These are phyloP conservation scores for Oehlia diaphana DNA, from an alignment of 192 early-diverging fungal genomes.

Conservation along the genomic window DNA sequence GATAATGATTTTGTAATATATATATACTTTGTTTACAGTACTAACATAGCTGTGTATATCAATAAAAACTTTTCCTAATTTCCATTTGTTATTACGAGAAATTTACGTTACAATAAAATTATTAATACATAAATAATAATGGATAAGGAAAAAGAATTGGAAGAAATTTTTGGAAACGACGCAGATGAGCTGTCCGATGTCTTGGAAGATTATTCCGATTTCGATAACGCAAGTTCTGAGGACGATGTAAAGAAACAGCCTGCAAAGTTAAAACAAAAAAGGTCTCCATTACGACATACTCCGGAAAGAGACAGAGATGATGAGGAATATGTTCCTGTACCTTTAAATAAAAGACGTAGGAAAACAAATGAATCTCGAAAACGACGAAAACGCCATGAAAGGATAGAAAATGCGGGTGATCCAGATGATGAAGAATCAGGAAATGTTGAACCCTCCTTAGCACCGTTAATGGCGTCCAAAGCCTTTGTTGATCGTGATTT, in stretches of 20 bases:
- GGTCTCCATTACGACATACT: neutral
- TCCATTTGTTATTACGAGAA: too few species aligned
- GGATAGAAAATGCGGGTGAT: neutral
- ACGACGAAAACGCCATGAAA: neutral
- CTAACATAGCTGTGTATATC: too few species aligned
- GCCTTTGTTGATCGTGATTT: conserved; percentile 2
- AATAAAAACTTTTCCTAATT: too few species aligned
- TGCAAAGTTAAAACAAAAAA: neutral
- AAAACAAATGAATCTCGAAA: neutral
- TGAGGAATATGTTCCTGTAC: neutral
- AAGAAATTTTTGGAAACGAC: conserved; percentile 17
- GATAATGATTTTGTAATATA: too few species aligned
- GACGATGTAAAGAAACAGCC: neutral
- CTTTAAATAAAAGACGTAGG: neutral
- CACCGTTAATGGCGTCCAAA: conserved; percentile 4
- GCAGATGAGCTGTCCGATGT: conserved; percentile 10
- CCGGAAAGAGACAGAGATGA: neutral
- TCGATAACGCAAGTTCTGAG: neutral
- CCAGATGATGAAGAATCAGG: neutral
- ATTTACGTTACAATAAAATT: too few species aligned
- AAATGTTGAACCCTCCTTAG: neutral
- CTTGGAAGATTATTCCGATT: conserved; percentile 3
- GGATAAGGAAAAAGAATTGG: neutral
- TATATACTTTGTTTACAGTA: too few species aligned
- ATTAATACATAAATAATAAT: too few species aligned